Base-by-base conservation (phyloP, 2,329 filamentous ascomycete genomes). In the Penicillium sp. region DNA sequence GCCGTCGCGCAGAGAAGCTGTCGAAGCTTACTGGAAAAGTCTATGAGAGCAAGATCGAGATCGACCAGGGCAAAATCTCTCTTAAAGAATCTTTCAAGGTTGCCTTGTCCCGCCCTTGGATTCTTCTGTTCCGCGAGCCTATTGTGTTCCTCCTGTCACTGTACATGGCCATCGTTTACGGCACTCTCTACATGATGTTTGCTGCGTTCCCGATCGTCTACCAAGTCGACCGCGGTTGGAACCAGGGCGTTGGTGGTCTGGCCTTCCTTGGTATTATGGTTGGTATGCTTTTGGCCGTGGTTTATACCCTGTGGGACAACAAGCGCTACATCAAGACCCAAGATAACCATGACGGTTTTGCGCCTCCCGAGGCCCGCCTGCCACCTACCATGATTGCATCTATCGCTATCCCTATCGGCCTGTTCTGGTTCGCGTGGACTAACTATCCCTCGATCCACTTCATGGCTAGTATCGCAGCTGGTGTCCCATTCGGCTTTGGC, bases 371-470 rank as follows among this genome's bases (percentile, higher is more conserved):
- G 30, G 58, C 63, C 17, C 64, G 67, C 20, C 59, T 69, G 1
- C 65, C 66, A 0, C 60, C 63, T 2, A 55, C 53, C 2, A 59
- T 69, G 52, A 27, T 68, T 24, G 67, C 63, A 13, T 60, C 54
- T 1, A n/a, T 63, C 32, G 55, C 58, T 3, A 62, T 69, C 12
- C 63, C 65, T 1, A 44, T 65, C 34, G 64, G 64, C 3, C 49
- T 69, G 2, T 69, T 69, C 47, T 68, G 66, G 64, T 69, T 69
- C 46, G 64, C 66, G 6, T 69, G 67, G 67, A 67, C 63, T 7
- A 68, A 67, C 51, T 61, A 58, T 21, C 56, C 61, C n/a, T 56
- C 50, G 3, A 58, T 65, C 43, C 61, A 65, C 51, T 65, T 48
- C 17, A 61, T 63, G 51, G 62, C 43, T 34, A 62, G 59, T 45